Evolutionary conservation across 768 basidiomycete species (phyloP), one percentile per base, ranked within the genome.

Genomic region (Hypholoma sublateritium): DNA sequence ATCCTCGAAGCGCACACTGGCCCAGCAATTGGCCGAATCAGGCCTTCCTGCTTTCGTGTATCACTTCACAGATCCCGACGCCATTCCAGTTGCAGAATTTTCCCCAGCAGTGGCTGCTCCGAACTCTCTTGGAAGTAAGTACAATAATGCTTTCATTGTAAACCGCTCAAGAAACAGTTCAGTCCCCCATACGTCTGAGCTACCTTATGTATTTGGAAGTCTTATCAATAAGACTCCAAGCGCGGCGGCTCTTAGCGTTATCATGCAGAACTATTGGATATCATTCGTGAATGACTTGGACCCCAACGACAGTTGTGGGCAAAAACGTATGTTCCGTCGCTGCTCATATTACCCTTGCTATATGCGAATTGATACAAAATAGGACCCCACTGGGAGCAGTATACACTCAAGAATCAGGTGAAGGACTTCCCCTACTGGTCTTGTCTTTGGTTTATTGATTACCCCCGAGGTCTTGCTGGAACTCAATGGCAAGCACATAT

Each of bases 31-130:
- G 0, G 73, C 77, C 1, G 67, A 65, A n/a, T 71, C 50, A 2
- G 74, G 74, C 4, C 64, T 73, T 6, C 67, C 66, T 45, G 64
- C 68, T 2, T 78, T 68, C 56, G 74, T 68, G 1, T 80, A 79
- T 58, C 57, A 73, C 5, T 79, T 78, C 59, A 72, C 70, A 0
- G 72, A 77, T 35, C 72, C 53, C 6, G 56, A 55, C 36, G 48
- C 52, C 9, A 42, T 50, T 25, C 50, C 42, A 19, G n/a, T 52
- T 1, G 45, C 46, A 5, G 50, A 53, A 16, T 47, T 47, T 24
- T 21, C 69, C 1, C 67, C 69, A n/a, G 56, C 64, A 16, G 50
- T 45, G 3, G 12, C 46, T 5, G 45, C 42, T 11, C 22, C 60
- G 9, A 63, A 69, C 7, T 55, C 51, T 16, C 19, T 67, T 4